These are phyloP conservation scores for Tardiomyces blankii DNA, from an alignment of 1,139 yeast genomes.

Conservation along the genomic window DNA sequence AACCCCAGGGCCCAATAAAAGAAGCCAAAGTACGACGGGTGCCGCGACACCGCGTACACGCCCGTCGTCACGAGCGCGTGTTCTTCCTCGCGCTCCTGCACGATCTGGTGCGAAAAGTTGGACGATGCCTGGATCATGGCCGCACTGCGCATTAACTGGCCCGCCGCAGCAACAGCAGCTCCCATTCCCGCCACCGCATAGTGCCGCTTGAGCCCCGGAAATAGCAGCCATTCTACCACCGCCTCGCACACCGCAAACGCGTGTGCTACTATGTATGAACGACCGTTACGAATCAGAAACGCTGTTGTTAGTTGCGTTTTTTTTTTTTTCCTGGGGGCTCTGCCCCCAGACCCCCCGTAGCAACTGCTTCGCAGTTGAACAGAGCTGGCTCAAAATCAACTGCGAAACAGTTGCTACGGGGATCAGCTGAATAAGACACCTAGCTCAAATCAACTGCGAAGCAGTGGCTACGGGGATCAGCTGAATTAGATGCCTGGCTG, in stretches of 20 bases:
- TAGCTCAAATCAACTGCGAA: too few relatives aligned
- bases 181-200: conserved; percentile 30
- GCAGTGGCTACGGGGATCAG: too few relatives aligned
- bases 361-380: too few relatives aligned
- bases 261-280: background rate
- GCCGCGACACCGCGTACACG: conserved; percentile 55
- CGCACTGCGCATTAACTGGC: conserved; percentile 56
- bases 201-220: conserved; percentile 26
- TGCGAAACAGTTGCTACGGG: too few relatives aligned
- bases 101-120: conserved; percentile 80
- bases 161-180: conserved; percentile 34
- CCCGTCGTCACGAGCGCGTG: conserved; percentile 69
- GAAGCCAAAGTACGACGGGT: conserved; percentile 88
- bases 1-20: conserved; percentile 91
- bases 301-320: background rate
- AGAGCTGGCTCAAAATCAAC: too few relatives aligned
- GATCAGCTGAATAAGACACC: too few relatives aligned
- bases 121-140: conserved; percentile 86
- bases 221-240: conserved; percentile 15
- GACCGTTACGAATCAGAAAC: conserved; percentile 7
- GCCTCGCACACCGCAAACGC: background rate
- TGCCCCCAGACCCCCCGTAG: too few relatives aligned
- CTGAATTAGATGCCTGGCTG: too few relatives aligned
- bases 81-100: conserved; percentile 36
- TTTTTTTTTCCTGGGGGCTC: too few relatives aligned